These are phyloP conservation scores for Dacryopinax spathularia DNA, from an alignment of 768 basidiomycete species.

Conservation along the genomic window DNA sequence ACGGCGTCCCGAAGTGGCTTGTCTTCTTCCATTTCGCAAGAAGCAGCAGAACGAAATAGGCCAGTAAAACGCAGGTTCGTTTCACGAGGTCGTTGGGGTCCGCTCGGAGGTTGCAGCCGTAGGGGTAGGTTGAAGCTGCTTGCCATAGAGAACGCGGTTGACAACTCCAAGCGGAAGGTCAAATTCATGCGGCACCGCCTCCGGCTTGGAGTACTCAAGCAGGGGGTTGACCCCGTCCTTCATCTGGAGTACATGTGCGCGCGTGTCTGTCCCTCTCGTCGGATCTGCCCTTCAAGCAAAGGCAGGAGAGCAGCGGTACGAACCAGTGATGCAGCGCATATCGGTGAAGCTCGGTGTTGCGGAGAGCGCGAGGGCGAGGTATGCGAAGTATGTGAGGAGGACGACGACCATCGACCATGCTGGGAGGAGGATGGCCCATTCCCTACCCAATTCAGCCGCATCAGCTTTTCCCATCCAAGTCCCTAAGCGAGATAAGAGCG, in stretches of 20 bases:
- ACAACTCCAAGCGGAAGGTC: constrained; percentile 74
- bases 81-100: no score
- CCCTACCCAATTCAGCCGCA: constrained; percentile 30
- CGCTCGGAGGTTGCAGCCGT: no score
- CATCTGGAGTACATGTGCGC: constrained; percentile 33
- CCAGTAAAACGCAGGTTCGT: no score
- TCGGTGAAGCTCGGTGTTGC: constrained; percentile 58
- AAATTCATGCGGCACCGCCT: constrained; percentile 50
- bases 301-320: constrained; percentile 10
- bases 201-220: constrained; percentile 31
- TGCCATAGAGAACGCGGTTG: constrained; percentile 51
- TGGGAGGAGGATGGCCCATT: constrained; percentile 74
- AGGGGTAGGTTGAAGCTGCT: not conserved
- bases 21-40: no score
- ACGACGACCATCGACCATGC: constrained; percentile 58
- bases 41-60: no score
- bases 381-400: constrained; percentile 61
- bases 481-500: not conserved
- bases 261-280: constrained; percentile 42
- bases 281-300: not conserved
- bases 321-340: constrained; percentile 54
- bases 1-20: no score
- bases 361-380: constrained; percentile 59
- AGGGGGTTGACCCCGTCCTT: constrained; percentile 30
- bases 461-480: not conserved